These are phyloP conservation scores for Amylostereum areolatum DNA, from an alignment of 1,284 basidiomycete genomes.

Conservation along the genomic window DNA sequence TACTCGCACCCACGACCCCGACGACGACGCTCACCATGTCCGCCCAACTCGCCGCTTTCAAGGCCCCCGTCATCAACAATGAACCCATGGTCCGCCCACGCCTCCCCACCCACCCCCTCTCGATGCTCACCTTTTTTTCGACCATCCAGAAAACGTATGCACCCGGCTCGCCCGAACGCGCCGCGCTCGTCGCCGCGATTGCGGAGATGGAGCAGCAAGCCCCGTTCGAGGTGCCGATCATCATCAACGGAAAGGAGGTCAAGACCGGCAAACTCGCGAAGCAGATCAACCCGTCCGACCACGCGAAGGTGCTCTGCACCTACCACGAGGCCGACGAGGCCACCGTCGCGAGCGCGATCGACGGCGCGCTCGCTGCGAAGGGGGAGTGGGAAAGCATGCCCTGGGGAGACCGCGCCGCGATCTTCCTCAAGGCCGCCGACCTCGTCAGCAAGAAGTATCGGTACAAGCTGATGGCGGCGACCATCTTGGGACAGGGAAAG, in stretches of 20 bases:
- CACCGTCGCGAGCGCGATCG: slow-evolving; percentile 77
- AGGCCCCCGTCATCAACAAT: slow-evolving; percentile 80
- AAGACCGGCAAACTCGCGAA: slow-evolving; percentile 78
- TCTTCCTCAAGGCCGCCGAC: slow-evolving; percentile 97
- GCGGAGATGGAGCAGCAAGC: slow-evolving; percentile 75
- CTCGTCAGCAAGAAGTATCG: slow-evolving; percentile 92
- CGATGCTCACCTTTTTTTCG: not conserved
- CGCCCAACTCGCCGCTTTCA: slow-evolving; percentile 78
- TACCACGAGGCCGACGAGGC: slow-evolving; percentile 88
- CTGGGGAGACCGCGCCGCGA: slow-evolving; percentile 94
- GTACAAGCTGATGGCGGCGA: slow-evolving; percentile 92
- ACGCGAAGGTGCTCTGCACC: slow-evolving; percentile 73
- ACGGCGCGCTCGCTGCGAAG: slow-evolving; percentile 85
- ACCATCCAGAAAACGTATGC: slow-evolving; percentile 55
- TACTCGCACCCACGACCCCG: no score
- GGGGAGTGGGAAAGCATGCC: slow-evolving; percentile 89
- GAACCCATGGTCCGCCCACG: slow-evolving; percentile 80
- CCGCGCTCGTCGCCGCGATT: slow-evolving; percentile 71
- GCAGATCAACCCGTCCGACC: slow-evolving; percentile 82
- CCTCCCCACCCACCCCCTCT: not conserved
- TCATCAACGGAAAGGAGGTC: slow-evolving; percentile 88
- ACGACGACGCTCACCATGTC: no score
- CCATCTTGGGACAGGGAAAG: slow-evolving; percentile 98
- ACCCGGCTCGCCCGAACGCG: slow-evolving; percentile 76
- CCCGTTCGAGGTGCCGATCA: slow-evolving; percentile 89